A percentile compares a stretch with the other conserved stretches of the same genome.
These are phyloP conservation scores for Melaleuca quinquenervia DNA, from an alignment of 345 rosid genomes.

Conservation along the genomic window DNA sequence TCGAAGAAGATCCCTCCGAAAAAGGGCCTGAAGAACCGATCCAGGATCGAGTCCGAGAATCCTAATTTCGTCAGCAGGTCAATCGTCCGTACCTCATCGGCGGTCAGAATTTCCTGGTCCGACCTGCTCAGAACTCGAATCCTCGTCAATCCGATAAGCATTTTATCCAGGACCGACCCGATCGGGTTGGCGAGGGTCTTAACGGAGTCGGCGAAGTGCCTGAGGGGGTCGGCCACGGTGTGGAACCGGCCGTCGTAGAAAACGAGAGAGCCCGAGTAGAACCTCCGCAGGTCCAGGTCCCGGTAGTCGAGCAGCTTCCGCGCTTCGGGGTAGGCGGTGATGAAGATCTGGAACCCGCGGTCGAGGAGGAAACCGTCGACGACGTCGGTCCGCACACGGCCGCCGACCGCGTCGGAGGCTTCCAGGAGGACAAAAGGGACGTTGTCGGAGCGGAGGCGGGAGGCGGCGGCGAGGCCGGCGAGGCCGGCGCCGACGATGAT, in stretches of 20 bases:
- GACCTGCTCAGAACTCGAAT: constrained; percentile 44
- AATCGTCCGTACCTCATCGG: constrained; percentile 40
- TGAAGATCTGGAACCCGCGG: constrained; percentile 96
- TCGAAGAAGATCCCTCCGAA: constrained; percentile 93
- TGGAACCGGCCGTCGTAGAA: constrained; percentile 55
- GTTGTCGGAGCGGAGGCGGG: constrained; percentile 38
- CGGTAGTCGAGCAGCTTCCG: constrained; percentile 56
- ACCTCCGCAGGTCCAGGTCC: constrained; percentile 40
- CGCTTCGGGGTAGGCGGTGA: constrained; percentile 92
- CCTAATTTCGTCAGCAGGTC: constrained; percentile 45
- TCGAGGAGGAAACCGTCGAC: constrained; percentile 81
- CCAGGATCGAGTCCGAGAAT: constrained; percentile 52
- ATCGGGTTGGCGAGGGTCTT: constrained; percentile 61
- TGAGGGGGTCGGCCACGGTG: constrained; percentile 79
- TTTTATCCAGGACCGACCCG: constrained; percentile 63
- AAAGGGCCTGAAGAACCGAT: constrained; percentile 68
- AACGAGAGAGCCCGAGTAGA: constrained; percentile 75
- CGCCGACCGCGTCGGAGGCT: constrained; percentile 79
- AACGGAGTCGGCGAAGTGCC: constrained; percentile 66
- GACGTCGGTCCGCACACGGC: constrained; percentile 75
- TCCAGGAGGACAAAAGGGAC: constrained; percentile 67
- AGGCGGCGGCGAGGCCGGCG: constrained; percentile 85
- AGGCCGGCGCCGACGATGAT: constrained; percentile 79
- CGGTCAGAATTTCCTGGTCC: constrained; percentile 34
- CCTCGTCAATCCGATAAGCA: constrained; percentile 65